Evolutionary conservation across 257 asterid species (phyloP).

Genomic region (Linaria vulgaris): DNA sequence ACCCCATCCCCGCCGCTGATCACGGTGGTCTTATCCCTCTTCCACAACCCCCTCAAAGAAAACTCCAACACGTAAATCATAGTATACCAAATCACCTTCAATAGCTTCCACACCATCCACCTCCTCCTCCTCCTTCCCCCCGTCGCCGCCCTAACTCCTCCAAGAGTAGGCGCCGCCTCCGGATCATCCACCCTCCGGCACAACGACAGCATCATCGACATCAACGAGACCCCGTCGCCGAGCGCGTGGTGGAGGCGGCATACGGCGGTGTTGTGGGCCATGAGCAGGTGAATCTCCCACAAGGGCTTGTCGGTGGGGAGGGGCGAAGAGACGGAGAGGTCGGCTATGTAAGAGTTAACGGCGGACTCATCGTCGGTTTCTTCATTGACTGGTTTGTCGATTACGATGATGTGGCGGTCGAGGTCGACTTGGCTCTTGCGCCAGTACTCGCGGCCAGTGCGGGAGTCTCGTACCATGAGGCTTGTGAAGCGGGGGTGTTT

Average conservation of each 20-base stretch:
- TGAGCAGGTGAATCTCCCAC: slow-evolving; percentile 75
- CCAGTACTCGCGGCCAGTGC: slow-evolving; percentile 76
- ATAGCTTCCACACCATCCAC: slow-evolving; percentile 30
- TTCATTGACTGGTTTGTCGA: slow-evolving; percentile 30
- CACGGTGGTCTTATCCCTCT: slow-evolving; percentile 36
- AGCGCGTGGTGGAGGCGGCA: slow-evolving; percentile 81
- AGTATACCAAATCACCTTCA: slow-evolving; percentile 35
- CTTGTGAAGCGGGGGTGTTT: slow-evolving; percentile 75
- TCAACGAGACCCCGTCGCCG: slow-evolving; percentile 81
- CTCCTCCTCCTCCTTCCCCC: slow-evolving; percentile 11
- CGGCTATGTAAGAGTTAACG: slow-evolving; percentile 68
- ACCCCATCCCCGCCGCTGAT: slow-evolving; percentile 53
- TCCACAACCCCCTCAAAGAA: slow-evolving; percentile 30
- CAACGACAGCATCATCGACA: slow-evolving; percentile 65
- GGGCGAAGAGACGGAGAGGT: slow-evolving; percentile 61
- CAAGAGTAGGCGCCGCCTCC: slow-evolving; percentile 32
- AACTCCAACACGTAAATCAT: slow-evolving; percentile 37
- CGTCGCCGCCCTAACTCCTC: slow-evolving; percentile 35
- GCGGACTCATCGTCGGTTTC: slow-evolving; percentile 67
- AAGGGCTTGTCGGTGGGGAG: slow-evolving; percentile 67
- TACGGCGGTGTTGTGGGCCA: slow-evolving; percentile 50
- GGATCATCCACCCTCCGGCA: slow-evolving; percentile 64
- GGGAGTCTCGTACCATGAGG: slow-evolving; percentile 56
- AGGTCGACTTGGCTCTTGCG: slow-evolving; percentile 52
- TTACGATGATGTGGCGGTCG: slow-evolving; percentile 59